Conservation (phyloP, 805 yeast genomes). For the Candida hispaniensis region DNA sequence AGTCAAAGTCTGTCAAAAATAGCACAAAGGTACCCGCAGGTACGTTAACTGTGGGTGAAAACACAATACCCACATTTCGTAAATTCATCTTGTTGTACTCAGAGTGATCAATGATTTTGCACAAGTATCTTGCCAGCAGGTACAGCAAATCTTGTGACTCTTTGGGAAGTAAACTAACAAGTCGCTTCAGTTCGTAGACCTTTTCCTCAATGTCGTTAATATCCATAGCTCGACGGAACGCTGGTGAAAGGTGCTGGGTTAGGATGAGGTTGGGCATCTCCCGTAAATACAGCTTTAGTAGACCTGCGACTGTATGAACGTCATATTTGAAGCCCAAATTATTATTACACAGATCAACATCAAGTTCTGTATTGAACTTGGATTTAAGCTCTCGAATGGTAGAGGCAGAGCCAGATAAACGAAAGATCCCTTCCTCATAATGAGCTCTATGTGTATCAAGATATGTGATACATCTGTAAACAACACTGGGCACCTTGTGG, state of each 20-base stretch:
- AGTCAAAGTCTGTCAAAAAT: constrained; percentile 50
- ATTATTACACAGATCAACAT: constrained; percentile 46
- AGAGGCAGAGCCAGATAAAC: constrained; percentile 81
- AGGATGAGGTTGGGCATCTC: constrained; percentile 63
- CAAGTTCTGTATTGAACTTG: constrained; percentile 54
- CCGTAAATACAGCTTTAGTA: constrained; percentile 71
- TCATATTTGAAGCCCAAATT: constrained; percentile 34
- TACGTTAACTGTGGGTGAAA: constrained; percentile 67
- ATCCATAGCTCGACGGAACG: constrained; percentile 33
- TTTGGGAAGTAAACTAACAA: constrained; percentile 37
- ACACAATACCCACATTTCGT: constrained; percentile 67
- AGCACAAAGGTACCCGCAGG: constrained; percentile 50
- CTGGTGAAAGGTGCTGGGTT: constrained; percentile 39
- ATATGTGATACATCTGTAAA: constrained; percentile 62
- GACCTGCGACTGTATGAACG: constrained; percentile 77
- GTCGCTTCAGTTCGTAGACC: constrained; percentile 25
- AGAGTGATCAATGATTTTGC: constrained; percentile 49
- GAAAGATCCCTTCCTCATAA: constrained; percentile 83
- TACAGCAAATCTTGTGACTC: constrained; percentile 50
- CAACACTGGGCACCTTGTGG: constrained; percentile 57
- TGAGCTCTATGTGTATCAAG: constrained; percentile 56
- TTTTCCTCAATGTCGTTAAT: constrained; percentile 23
- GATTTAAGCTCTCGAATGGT: constrained; percentile 59
- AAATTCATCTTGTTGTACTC: constrained; percentile 73
- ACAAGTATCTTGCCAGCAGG: constrained; percentile 56